Evolutionary conservation across 495 filamentous ascomycete species (phyloP), one percentile per base, ranked within the genome.

Genomic region (Annulohypoxylon nitens): DNA sequence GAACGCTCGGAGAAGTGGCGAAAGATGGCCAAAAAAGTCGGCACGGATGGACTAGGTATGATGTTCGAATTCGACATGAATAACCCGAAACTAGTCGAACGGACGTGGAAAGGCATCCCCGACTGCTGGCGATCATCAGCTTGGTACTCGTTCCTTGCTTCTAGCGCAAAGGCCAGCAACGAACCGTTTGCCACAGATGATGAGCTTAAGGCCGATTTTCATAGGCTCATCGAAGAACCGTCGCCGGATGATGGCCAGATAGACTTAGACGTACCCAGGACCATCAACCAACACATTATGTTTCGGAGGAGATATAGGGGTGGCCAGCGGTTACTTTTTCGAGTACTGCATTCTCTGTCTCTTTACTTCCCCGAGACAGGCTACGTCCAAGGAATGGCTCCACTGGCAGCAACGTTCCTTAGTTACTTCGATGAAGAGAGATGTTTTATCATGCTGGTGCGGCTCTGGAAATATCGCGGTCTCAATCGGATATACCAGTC

Each of bases 311-410:
- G 97, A 34, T 99, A 99, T 83, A 90, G 94, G 10, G 92, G 91
- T 63, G 95, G 95, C 0, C 96, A 99, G 79, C 89, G 96, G 53
- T 84, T 98, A 23, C 86, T 99, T 5, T 99, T 99, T 81, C 88
- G 96, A 20, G 93, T 98, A 7, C 86, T 99, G 18, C 96, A 98
- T 78, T 90, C 92, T 67, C 87, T 99, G 79, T 95, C 92, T 7
- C 86, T 99, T 14, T 94, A 97, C 76, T 96, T 93, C 74, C 94
- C 95, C 1, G 92, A 92, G 10, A 93, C 93, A 2, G 95, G 96
- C 2, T 99, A 99, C 80, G 96, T 99, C 3, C 96, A 99, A 79
- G 96, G 96, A 39, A 99, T 99, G 96, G 96, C 96, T 1, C 91
- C 93, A 20, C 86, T 98, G 33, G 94, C 93, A 4, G 94, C 97